Conservation (phyloP, 768 basidiomycete species). For the Mycena indigotica region DNA sequence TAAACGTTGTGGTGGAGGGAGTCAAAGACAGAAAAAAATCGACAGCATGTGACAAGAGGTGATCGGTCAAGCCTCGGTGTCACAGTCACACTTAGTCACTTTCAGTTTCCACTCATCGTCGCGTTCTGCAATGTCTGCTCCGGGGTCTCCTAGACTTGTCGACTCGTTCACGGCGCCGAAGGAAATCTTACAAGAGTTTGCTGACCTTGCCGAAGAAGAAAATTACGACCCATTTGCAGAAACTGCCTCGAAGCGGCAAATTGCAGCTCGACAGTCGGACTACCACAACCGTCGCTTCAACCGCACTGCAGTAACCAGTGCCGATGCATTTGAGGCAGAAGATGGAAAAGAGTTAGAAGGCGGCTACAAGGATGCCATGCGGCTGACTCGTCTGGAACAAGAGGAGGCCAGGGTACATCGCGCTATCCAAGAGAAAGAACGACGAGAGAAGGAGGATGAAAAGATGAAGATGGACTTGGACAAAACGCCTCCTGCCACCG, state of each 20-base stretch:
- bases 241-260: constrained; percentile 90
- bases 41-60: constrained; percentile 1
- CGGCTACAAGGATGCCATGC: constrained; percentile 96
- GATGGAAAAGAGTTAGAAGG: constrained; percentile 77
- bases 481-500: constrained; percentile 85
- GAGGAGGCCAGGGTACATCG: constrained; percentile 84
- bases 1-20: constrained; percentile 3
- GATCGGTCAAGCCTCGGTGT: too few species aligned
- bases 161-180: constrained; percentile 93
- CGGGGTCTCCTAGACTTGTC: constrained; percentile 70
- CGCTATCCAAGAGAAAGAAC: constrained; percentile 89
- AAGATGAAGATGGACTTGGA: constrained; percentile 86
- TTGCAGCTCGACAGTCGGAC: constrained; percentile 90
- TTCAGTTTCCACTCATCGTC: constrained; percentile 15
- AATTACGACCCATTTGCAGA: constrained; percentile 90
- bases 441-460: constrained; percentile 70
- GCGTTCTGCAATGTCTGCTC: constrained; percentile 55
- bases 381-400: constrained; percentile 85
- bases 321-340: constrained; percentile 74
- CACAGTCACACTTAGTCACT: too few species aligned
- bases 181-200: constrained; percentile 92
- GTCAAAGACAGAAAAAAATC: not conserved
- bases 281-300: constrained; percentile 93
- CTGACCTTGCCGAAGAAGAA: constrained; percentile 91
- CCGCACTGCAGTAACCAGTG: constrained; percentile 78